Conservation (phyloP, 1,284 basidiomycete species). For the Cryptococcus sp. region DNA sequence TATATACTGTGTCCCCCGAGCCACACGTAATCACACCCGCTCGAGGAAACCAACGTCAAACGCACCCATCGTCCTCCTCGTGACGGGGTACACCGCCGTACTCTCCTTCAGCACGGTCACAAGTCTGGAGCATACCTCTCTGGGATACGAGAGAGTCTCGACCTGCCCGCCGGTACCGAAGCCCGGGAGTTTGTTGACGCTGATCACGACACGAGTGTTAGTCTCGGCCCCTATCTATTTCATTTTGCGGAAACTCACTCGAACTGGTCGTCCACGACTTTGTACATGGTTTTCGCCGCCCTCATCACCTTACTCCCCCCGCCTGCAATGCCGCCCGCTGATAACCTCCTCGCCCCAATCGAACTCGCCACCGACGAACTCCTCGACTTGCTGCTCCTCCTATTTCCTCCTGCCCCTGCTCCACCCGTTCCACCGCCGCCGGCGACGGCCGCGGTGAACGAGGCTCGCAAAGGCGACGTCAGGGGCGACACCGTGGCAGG, state of each 20-base stretch:
- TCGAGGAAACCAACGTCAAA: slow-evolving; percentile 45
- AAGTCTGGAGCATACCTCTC: slow-evolving; percentile 30
- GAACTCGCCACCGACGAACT: slow-evolving; percentile 8
- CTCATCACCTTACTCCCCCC: slow-evolving; percentile 16
- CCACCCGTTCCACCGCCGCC: no score
- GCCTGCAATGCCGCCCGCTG: background rate
- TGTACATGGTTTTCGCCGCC: slow-evolving; percentile 41
- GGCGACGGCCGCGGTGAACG: background rate
- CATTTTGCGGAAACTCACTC: slow-evolving; percentile 6
- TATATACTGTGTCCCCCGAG: background rate
- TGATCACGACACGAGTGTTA: slow-evolving; percentile 6
- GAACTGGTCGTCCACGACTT: slow-evolving; percentile 17
- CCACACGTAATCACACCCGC: slow-evolving; percentile 9
- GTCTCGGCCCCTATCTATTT: background rate
- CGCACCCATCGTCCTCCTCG: slow-evolving; percentile 28
- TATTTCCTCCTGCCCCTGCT: background rate
- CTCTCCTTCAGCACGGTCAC: slow-evolving; percentile 29
- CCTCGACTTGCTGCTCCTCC: background rate
- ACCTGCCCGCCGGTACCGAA: slow-evolving; percentile 28
- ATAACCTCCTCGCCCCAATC: slow-evolving; percentile 8
- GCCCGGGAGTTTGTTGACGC: slow-evolving; percentile 16
- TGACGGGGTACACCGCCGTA: slow-evolving; percentile 28
- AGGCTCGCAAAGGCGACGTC: slow-evolving; percentile 13
- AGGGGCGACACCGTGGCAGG: slow-evolving; percentile 9
- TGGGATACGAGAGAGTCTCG: slow-evolving; percentile 36